phyloP scores from a whole-genome alignment of 805 yeast species.

The Lachancea dasiensis region DNA sequence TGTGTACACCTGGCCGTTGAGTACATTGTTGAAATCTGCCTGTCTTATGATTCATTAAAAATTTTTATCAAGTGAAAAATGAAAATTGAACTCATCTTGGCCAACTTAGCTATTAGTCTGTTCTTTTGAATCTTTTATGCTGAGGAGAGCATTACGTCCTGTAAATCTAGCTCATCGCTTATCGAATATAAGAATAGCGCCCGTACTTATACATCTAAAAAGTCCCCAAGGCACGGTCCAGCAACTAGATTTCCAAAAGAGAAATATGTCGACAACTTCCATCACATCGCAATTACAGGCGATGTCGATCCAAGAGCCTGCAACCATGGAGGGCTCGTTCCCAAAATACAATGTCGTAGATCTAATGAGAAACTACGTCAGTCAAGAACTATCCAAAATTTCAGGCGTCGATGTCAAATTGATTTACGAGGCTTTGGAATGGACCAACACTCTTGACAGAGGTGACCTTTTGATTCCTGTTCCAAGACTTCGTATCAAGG shows the following conservation, averaged over 20 bases:
- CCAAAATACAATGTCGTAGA: constrained; percentile 82
- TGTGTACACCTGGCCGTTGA: no score
- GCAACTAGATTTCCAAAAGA: not conserved
- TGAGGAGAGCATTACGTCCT: constrained; percentile 7
- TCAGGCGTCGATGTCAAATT: constrained; percentile 64
- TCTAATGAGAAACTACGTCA: constrained; percentile 81
- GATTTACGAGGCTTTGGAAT: constrained; percentile 81
- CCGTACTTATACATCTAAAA: no score
- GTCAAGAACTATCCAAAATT: constrained; percentile 67
- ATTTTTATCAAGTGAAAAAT: constrained; percentile 1
- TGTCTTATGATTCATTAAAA: no score
- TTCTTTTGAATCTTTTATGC: constrained; percentile 6
- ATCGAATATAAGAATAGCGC: no score
- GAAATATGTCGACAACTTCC: constrained; percentile 5
- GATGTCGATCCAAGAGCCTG: constrained; percentile 38
- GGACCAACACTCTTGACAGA: constrained; percentile 78
- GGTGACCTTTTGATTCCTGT: constrained; percentile 92
- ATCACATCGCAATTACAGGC: constrained; percentile 31
- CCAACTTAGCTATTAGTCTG: not conserved
- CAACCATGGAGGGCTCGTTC: constrained; percentile 48
- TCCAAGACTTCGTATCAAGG: constrained; percentile 84
- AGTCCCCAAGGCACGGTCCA: not conserved
- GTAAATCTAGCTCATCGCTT: constrained; percentile 1
- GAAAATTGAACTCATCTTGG: not conserved
- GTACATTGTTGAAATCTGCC: no score